Evolutionary conservation across 2,329 filamentous ascomycete species (phyloP), one percentile per base, ranked within the genome.

Genomic region (Cordyceps cicadae): DNA sequence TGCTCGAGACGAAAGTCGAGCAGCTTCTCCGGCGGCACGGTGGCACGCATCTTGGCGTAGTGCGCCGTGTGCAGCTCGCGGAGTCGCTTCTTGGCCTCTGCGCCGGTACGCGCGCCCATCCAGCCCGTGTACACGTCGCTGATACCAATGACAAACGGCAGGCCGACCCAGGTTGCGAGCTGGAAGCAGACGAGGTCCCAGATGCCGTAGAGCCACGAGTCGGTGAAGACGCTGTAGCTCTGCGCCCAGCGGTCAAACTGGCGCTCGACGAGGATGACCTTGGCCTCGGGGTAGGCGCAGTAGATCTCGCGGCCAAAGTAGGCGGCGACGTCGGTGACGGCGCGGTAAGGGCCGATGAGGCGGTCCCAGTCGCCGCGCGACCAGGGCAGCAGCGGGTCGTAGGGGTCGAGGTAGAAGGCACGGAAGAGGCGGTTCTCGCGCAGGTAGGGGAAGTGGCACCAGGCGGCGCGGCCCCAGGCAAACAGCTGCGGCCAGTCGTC

Each of bases 1-100:
- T 73, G 67, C 63, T 68, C 70, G 37, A 73, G 70, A 37, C 71
- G 65, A 61, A 73, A 74, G 64, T 69, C 73, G 64, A 70, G 70
- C 3, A 74, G 63, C 63, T 70, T 71, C 57, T 70, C 71, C 5
- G 66, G 62, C 3, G 71, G 72, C 5, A 74, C 70, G 12, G 70
- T 68, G 26, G 67, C 63, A 26, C 70, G 64, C 53, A 73, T 61
- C 52, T 54, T 61, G 59, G 59, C 59, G n/a, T 61, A 61, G 45
- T 61, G 59, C 19, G 19, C 34, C 12, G 45, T 21, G 52, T 61
- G 59, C 52, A 61, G 45, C 24, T 21, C 52, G 43, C 32, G 64
- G 37, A 71, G 68, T 29, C 70, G 66, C 63, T 72, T 70, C 62
- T 71, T 69, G 46, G 65, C 66, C 49, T 65, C 64, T 46, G 69